Evolutionary conservation across 345 rosid genomes (phyloP).

Genomic region (Psidium guajava): DNA sequence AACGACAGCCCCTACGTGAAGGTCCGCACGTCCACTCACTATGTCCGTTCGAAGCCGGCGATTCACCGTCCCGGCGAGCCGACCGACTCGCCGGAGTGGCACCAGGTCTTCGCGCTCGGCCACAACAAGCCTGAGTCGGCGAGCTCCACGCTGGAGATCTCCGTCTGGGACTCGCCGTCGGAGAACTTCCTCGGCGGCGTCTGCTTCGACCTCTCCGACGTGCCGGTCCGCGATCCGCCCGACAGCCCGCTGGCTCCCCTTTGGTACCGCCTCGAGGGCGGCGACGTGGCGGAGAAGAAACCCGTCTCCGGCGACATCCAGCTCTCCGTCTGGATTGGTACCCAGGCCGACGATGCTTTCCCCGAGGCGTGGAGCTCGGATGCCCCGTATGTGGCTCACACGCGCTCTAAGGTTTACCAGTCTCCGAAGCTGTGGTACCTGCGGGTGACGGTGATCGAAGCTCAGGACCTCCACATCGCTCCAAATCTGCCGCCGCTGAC

Average conservation of each 20-base stretch:
- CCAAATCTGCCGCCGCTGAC: constrained; percentile 78
- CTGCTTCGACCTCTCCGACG: constrained; percentile 78
- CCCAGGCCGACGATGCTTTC: constrained; percentile 90
- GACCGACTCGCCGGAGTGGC: constrained; percentile 68
- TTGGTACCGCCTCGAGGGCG: constrained; percentile 79
- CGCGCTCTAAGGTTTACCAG: constrained; percentile 89
- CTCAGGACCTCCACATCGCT: constrained; percentile 73
- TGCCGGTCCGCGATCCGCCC: constrained; percentile 75
- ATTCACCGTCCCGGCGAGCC: constrained; percentile 48
- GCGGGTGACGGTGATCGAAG: constrained; percentile 75
- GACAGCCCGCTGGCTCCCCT: constrained; percentile 89
- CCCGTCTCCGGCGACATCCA: constrained; percentile 77
- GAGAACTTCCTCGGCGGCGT: constrained; percentile 86
- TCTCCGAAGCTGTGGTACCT: constrained; percentile 95
- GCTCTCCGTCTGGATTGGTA: constrained; percentile 90
- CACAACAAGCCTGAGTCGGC: constrained; percentile 41
- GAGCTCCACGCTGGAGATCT: constrained; percentile 58
- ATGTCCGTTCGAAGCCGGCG: constrained; percentile 39
- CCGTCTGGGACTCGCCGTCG: constrained; percentile 68
- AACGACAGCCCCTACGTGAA: constrained; percentile 59
- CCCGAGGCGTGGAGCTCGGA: constrained; percentile 92
- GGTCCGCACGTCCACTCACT: constrained; percentile 44
- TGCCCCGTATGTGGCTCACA: constrained; percentile 74
- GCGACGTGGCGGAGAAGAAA: constrained; percentile 19
- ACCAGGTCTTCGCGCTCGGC: constrained; percentile 66